Percentiles rank a stretch among this genome's conserved stretches.
Conservation (phyloP, 495 filamentous ascomycete genomes). For the Penicillium parvum region DNA sequence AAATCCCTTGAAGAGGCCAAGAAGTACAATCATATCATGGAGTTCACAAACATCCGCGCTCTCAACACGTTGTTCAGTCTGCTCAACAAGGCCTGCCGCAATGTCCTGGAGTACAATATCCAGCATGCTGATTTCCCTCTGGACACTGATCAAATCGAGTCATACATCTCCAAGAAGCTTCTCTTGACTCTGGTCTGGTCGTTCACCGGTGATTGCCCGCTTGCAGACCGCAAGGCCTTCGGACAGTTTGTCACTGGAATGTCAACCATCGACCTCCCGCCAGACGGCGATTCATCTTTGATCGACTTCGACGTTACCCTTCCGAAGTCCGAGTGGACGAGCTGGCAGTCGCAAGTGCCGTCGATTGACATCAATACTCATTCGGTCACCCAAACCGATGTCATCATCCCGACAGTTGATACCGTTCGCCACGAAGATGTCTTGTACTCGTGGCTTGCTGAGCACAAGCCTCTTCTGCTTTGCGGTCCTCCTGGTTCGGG, state of each 20-base stretch:
- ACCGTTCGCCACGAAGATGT: constrained; percentile 97
- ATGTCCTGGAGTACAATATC: constrained; percentile 89
- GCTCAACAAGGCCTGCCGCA: constrained; percentile 85
- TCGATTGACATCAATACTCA: constrained; percentile 95
- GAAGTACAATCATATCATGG: constrained; percentile 92
- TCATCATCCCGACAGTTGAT: constrained; percentile 95
- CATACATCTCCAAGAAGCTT: constrained; percentile 87
- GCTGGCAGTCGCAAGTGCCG: constrained; percentile 93
- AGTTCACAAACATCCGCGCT: constrained; percentile 84
- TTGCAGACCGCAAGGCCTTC: constrained; percentile 81
- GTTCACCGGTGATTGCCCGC: constrained; percentile 88
- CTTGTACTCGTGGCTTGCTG: constrained; percentile 96
- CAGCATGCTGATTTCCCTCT: constrained; percentile 93
- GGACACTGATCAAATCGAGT: constrained; percentile 80
- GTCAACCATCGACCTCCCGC: constrained; percentile 77
- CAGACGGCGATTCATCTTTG: constrained; percentile 70
- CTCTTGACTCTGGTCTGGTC: constrained; percentile 91
- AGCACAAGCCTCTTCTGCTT: constrained; percentile 93
- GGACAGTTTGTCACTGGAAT: constrained; percentile 75
- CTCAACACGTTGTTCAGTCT: constrained; percentile 93
- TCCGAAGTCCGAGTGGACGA: constrained; percentile 79
- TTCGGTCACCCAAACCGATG: constrained; percentile 92
- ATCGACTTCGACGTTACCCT: constrained; percentile 93
- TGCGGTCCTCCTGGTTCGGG: constrained; percentile 97
- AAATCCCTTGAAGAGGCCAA: constrained; percentile 71